Conservation (phyloP, 495 filamentous ascomycete species). For the Penicillium simplicissimum region DNA sequence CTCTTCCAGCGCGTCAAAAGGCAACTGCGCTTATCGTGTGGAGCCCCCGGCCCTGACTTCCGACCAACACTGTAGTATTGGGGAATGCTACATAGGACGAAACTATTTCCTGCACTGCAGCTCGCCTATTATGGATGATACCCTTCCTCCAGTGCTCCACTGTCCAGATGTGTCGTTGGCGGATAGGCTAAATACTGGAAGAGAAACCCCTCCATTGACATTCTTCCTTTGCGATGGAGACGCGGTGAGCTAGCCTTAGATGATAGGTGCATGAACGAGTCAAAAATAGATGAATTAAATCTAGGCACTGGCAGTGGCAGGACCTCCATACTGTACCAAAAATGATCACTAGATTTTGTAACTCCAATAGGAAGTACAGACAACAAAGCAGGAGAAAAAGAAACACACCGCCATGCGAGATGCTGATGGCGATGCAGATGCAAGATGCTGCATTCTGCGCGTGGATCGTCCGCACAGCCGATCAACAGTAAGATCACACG, state of each 20-base stretch:
- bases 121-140: slow-evolving; percentile 3
- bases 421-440: neutral
- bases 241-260: neutral
- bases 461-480: neutral
- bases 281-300: neutral
- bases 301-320: neutral
- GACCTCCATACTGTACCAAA: neutral
- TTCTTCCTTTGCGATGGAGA: neutral
- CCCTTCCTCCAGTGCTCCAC: neutral
- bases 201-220: neutral
- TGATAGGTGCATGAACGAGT: neutral
- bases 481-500: slow-evolving; percentile 22
- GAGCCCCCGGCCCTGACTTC: neutral
- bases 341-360: neutral
- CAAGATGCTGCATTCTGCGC: neutral
- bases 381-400: neutral
- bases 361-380: neutral
- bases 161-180: neutral
- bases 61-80: slow-evolving; percentile 1
- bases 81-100: slow-evolving; percentile 5
- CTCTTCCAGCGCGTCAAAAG: slow-evolving; percentile 10
- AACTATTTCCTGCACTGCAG: neutral
- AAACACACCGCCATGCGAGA: slow-evolving; percentile 21
- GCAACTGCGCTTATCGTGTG: slow-evolving; percentile 13
- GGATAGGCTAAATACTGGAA: neutral